Conservation (phyloP, 441 rosid species). For the Syzygium malaccense region DNA sequence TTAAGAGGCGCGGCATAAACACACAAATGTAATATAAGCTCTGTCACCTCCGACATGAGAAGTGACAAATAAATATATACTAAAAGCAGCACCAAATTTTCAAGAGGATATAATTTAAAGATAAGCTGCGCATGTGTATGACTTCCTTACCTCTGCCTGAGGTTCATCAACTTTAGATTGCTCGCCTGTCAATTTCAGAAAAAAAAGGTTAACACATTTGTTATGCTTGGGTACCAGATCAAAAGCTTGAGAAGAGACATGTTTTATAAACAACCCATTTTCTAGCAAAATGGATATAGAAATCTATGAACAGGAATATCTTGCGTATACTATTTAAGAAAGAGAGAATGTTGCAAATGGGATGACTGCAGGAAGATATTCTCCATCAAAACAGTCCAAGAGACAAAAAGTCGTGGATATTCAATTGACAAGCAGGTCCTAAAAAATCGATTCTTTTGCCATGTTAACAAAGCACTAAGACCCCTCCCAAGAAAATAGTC, state of each 20-base stretch:
- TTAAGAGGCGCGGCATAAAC: not conserved
- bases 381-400: not conserved
- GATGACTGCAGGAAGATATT: not conserved
- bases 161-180: slow-evolving; percentile 54
- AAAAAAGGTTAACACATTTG: not conserved
- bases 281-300: not conserved
- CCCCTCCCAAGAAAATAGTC: not conserved
- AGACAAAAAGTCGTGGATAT: not conserved
- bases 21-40: not conserved
- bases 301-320: not conserved
- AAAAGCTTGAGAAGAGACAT: not conserved
- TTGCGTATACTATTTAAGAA: not conserved
- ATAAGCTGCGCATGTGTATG: not conserved
- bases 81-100: not conserved
- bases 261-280: not conserved
- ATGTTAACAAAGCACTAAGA: not conserved
- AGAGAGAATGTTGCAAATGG: not conserved
- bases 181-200: slow-evolving; percentile 39
- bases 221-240: not conserved
- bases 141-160: slow-evolving; percentile 41
- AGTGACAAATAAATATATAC: not conserved
- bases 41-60: not conserved
- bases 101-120: not conserved
- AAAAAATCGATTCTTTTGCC: not conserved
- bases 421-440: not conserved